Percentiles rank a stretch among this genome's conserved stretches.
Evolutionary conservation across 2,329 filamentous ascomycete species (phyloP).

Genomic region (Pseudocercospora fuligena): DNA sequence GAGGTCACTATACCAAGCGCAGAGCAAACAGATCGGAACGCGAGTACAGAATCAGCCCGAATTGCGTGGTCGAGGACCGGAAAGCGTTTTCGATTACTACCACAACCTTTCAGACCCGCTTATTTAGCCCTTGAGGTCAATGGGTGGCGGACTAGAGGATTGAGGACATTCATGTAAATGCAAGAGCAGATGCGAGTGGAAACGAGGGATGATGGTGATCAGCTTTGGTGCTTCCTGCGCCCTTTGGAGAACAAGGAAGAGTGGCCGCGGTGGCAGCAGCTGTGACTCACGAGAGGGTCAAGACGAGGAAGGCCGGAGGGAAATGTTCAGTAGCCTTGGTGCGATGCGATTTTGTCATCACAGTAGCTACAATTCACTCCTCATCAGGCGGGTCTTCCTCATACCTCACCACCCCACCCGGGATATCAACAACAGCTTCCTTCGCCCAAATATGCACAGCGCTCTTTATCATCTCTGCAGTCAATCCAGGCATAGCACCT

Average conservation of each 20-base stretch:
- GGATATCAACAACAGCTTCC: constrained; percentile 4
- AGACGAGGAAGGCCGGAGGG: no score
- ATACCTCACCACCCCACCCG: neutral
- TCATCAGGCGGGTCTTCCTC: constrained; percentile 7
- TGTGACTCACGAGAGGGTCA: no score
- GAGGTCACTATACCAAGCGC: constrained; percentile 35
- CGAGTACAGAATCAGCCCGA: neutral
- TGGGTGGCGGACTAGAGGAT: constrained; percentile 41
- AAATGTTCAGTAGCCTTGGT: neutral
- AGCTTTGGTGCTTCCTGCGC: no score
- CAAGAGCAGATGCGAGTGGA: no score
- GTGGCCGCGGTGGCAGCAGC: no score
- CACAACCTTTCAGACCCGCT: constrained; percentile 41
- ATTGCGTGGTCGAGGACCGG: constrained; percentile 13
- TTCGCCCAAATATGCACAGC: constrained; percentile 5
- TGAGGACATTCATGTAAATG: constrained; percentile 33
- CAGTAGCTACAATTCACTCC: neutral
- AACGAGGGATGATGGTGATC: neutral
- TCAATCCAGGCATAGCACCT: neutral
- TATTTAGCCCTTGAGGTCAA: constrained; percentile 30
- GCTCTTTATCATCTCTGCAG: neutral
- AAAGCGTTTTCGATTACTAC: neutral
- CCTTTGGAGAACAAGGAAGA: no score
- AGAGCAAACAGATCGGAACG: constrained; percentile 11
- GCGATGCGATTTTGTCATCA: neutral